A percentile compares a stretch with the other conserved stretches of the same genome.
Conservation (phyloP, 140 eudicot genomes). For the Oenanthe javanica region DNA sequence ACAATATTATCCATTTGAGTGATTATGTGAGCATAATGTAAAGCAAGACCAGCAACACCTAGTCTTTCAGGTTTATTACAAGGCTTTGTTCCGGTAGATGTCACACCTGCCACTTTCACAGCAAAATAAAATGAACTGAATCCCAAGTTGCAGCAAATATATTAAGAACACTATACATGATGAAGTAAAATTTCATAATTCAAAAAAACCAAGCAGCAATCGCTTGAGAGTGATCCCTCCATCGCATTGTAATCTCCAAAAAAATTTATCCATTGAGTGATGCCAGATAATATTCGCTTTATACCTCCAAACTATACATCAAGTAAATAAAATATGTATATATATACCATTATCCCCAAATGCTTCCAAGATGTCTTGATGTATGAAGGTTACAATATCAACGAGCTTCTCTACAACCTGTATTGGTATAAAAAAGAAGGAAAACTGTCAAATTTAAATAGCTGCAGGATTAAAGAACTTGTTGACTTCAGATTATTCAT, state of each 20-base stretch:
- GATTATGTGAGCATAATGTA: constrained; percentile 89
- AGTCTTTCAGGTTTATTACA: constrained; percentile 53
- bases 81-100: constrained; percentile 28
- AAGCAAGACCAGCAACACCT: constrained; percentile 91
- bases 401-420: too few species aligned
- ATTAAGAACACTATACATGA: background rate
- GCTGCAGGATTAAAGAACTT: too few species aligned
- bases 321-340: background rate
- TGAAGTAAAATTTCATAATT: background rate
- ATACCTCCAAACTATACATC: background rate
- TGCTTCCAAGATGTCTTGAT: constrained; percentile 26
- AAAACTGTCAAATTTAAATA: too few species aligned
- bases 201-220: background rate
- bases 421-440: too few species aligned
- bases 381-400: too few species aligned
- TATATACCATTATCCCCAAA: constrained; percentile 70
- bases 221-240: background rate
- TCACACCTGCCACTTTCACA: constrained; percentile 27
- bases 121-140: constrained; percentile 6
- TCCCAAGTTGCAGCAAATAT: background rate
- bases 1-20: constrained; percentile 89
- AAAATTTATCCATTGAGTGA: background rate
- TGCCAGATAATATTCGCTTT: background rate
- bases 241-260: background rate
- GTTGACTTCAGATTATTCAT: too few species aligned